Percentiles rank a stretch among this genome's conserved stretches.
These are phyloP conservation scores for Paecilomyces sp. DNA, from an alignment of 2,329 filamentous ascomycete species.

Conservation along the genomic window DNA sequence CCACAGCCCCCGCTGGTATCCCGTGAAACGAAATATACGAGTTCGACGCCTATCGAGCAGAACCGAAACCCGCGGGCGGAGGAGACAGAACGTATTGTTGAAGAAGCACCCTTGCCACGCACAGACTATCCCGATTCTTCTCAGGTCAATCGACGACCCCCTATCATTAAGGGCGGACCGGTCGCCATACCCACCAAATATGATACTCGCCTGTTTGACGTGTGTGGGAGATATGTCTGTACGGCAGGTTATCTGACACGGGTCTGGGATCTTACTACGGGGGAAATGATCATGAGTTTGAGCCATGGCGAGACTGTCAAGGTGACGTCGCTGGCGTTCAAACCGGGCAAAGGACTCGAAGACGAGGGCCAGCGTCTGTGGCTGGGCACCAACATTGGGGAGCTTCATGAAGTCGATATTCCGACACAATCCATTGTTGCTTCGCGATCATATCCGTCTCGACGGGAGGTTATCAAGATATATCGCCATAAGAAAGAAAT, in stretches of 20 bases:
- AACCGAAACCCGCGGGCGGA: slow-evolving; percentile 35
- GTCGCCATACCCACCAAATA: slow-evolving; percentile 76
- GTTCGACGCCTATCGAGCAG: slow-evolving; percentile 1
- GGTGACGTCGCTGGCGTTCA: slow-evolving; percentile 75
- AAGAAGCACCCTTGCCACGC: slow-evolving; percentile 45
- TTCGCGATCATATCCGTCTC: slow-evolving; percentile 66
- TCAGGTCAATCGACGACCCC: slow-evolving; percentile 75
- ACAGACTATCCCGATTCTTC: slow-evolving; percentile 77
- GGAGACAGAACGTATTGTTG: slow-evolving; percentile 41
- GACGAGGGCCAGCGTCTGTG: slow-evolving; percentile 78
- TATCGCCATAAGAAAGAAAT: slow-evolving; percentile 80
- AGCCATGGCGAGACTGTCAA: slow-evolving; percentile 79
- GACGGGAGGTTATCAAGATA: slow-evolving; percentile 75
- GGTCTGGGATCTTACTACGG: slow-evolving; percentile 79
- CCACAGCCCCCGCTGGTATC: slow-evolving; percentile 21
- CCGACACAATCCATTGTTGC: slow-evolving; percentile 61
- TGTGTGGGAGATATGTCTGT: slow-evolving; percentile 81
- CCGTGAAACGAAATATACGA: slow-evolving; percentile 13
- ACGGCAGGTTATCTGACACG: slow-evolving; percentile 80
- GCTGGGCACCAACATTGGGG: slow-evolving; percentile 83
- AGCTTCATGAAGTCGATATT: slow-evolving; percentile 84
- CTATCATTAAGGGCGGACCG: slow-evolving; percentile 63
- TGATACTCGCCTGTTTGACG: slow-evolving; percentile 77
- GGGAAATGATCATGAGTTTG: slow-evolving; percentile 72
- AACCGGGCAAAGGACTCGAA: slow-evolving; percentile 67